Conservation (phyloP, 1,284 basidiomycete genomes). For the Rhodofomes roseus region DNA sequence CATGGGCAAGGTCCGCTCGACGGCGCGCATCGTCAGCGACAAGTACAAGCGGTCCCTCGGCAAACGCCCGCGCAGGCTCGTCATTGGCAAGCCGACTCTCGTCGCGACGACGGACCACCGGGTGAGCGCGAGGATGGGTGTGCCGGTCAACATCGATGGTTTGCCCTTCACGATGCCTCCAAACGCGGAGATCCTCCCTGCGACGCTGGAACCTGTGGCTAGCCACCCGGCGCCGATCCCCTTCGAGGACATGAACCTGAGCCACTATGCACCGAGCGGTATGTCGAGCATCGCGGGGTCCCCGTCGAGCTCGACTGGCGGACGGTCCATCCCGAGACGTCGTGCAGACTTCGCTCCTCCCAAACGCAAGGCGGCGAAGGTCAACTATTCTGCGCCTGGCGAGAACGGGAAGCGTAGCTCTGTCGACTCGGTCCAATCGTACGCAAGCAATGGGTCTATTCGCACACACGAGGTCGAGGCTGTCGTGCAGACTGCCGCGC, state of each 20-base stretch:
- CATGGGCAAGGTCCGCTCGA: slow-evolving; percentile 51
- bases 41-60: slow-evolving; percentile 32
- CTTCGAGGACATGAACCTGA: slow-evolving; percentile 38
- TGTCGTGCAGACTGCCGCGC: slow-evolving; percentile 43
- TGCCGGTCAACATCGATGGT: slow-evolving; percentile 12
- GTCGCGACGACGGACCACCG: slow-evolving; percentile 23
- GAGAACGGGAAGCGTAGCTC: slow-evolving; percentile 11
- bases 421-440: slow-evolving; percentile 27
- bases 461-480: slow-evolving; percentile 42
- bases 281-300: slow-evolving; percentile 37
- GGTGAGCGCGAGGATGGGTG: slow-evolving; percentile 10
- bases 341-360: slow-evolving; percentile 62
- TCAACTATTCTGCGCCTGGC: slow-evolving; percentile 16
- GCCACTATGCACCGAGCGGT: slow-evolving; percentile 38
- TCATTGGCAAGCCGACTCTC: slow-evolving; percentile 39
- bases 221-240: slow-evolving; percentile 25
- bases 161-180: slow-evolving; percentile 12
- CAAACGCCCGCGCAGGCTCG: slow-evolving; percentile 31
- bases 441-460: slow-evolving; percentile 20
- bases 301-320: slow-evolving; percentile 59
- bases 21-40: slow-evolving; percentile 64
- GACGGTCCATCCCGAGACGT: slow-evolving; percentile 60
- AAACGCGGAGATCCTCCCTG: slow-evolving; percentile 3
- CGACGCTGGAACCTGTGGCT: not conserved
- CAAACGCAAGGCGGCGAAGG: slow-evolving; percentile 13